Evolutionary conservation across 2,329 filamentous ascomycete genomes (phyloP).

Genomic region (Diaporthe aspalathi): DNA sequence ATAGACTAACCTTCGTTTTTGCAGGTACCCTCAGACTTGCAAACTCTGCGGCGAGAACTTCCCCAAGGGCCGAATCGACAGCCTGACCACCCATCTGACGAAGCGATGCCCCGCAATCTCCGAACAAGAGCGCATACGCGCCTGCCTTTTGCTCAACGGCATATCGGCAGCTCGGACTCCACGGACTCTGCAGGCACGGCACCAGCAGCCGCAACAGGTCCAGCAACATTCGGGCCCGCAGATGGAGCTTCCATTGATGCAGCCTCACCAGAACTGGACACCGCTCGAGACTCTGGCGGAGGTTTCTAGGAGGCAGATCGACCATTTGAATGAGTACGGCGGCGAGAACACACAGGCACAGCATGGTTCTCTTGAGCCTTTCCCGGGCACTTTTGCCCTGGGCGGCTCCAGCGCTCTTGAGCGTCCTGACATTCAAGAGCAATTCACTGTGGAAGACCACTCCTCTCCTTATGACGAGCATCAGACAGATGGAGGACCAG

Average conservation of each 20-base stretch:
- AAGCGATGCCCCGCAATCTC: constrained; percentile 88
- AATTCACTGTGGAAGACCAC: constrained; percentile 68
- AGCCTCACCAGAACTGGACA: constrained; percentile 73
- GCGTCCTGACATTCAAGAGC: constrained; percentile 67
- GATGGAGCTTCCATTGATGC: constrained; percentile 54
- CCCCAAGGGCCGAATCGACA: constrained; percentile 88
- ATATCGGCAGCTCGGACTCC: constrained; percentile 62
- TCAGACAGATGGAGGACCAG: constrained; percentile 49
- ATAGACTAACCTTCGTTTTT: constrained; percentile 81
- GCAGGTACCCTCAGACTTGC: constrained; percentile 92
- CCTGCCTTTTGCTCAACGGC: constrained; percentile 78
- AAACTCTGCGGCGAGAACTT: constrained; percentile 90
- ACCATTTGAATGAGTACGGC: constrained; percentile 68
- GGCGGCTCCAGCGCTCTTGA: constrained; percentile 43
- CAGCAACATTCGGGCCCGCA: constrained; percentile 41
- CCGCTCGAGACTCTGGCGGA: constrained; percentile 89
- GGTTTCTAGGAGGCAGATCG: constrained; percentile 80
- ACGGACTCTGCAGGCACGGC: constrained; percentile 24
- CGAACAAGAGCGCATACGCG: constrained; percentile 79
- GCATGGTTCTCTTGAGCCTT: constrained; percentile 48
- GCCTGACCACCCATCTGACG: constrained; percentile 81
- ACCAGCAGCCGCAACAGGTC: constrained; percentile 39
- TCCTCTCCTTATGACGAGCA: constrained; percentile 61
- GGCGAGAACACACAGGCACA: constrained; percentile 62
- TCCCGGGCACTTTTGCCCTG: constrained; percentile 20